These are phyloP conservation scores for Plantago elongata DNA, from an alignment of 257 asterid species.

Conservation along the genomic window DNA sequence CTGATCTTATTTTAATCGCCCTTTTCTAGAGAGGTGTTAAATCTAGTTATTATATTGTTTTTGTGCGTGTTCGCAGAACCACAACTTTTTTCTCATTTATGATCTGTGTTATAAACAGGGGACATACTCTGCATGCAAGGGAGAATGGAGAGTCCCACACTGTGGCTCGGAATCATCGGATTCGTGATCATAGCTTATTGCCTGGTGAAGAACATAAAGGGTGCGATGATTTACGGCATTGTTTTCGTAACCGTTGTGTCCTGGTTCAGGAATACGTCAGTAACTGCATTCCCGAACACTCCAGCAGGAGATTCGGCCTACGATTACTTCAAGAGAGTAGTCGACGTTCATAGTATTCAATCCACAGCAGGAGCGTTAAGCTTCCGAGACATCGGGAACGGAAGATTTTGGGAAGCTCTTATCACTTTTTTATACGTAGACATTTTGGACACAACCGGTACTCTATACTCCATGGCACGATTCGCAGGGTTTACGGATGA, in stretches of 20 bases:
- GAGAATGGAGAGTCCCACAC: conserved; percentile 85
- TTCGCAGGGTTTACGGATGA: conserved; percentile 79
- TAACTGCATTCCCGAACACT: conserved; percentile 61
- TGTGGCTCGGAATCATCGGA: conserved; percentile 81
- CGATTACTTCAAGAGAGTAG: conserved; percentile 56
- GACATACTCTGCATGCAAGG: conserved; percentile 66
- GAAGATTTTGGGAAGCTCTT: conserved; percentile 76
- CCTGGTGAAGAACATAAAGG: conserved; percentile 63
- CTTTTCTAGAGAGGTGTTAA: too few relatives aligned
- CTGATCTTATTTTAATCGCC: too few relatives aligned
- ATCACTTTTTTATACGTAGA: conserved; percentile 80
- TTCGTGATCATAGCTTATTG: conserved; percentile 76
- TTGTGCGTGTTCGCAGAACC: too few relatives aligned
- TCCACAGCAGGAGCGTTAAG: conserved; percentile 82
- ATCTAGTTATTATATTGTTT: too few relatives aligned
- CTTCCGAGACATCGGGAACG: conserved; percentile 55
- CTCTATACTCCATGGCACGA: conserved; percentile 78
- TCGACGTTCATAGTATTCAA: conserved; percentile 65
- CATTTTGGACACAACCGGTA: conserved; percentile 82
- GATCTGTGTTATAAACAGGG: too few relatives aligned
- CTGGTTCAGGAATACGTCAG: conserved; percentile 77
- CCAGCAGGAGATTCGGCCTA: conserved; percentile 58
- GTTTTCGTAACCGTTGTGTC: conserved; percentile 81
- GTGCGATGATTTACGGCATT: conserved; percentile 89
- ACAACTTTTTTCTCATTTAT: too few relatives aligned